Evolutionary conservation across 495 filamentous ascomycete genomes (phyloP).

Genomic region (Talaromyces stipitatus): DNA sequence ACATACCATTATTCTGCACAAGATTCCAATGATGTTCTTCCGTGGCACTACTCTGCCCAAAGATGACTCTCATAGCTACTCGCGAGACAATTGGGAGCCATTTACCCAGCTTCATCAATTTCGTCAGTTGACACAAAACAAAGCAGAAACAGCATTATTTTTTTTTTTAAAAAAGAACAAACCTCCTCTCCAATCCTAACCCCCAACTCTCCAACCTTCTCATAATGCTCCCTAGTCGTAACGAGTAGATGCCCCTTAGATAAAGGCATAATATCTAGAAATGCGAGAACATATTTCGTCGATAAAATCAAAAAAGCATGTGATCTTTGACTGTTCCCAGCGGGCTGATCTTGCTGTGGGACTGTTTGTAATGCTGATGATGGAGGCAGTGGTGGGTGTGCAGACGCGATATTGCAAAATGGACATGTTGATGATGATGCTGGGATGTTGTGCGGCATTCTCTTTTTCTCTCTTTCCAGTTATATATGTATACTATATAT

Average conservation of each 20-base stretch:
- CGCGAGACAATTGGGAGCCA: slow-evolving; percentile 71
- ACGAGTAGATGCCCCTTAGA: slow-evolving; percentile 72
- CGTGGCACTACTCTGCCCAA: slow-evolving; percentile 21
- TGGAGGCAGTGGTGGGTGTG: slow-evolving; percentile 33
- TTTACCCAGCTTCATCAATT: slow-evolving; percentile 40
- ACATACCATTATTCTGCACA: slow-evolving; percentile 83
- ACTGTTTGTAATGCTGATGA: slow-evolving; percentile 16
- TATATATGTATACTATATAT: neutral
- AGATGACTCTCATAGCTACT: slow-evolving; percentile 51
- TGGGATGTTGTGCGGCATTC: neutral
- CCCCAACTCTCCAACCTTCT: slow-evolving; percentile 60
- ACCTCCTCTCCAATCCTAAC: slow-evolving; percentile 47
- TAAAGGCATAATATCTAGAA: slow-evolving; percentile 86
- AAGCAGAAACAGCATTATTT: neutral
- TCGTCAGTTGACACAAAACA: neutral
- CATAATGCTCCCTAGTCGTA: slow-evolving; percentile 60
- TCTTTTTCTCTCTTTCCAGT: neutral
- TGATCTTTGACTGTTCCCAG: slow-evolving; percentile 23
- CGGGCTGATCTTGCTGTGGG: slow-evolving; percentile 10
- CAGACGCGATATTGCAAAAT: slow-evolving; percentile 33
- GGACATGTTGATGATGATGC: slow-evolving; percentile 28
- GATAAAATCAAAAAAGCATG: slow-evolving; percentile 64
- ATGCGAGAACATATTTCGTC: slow-evolving; percentile 65
- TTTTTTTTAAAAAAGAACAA: slow-evolving; percentile 2
- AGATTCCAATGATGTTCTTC: slow-evolving; percentile 75